These are phyloP conservation scores for Ceratocystiopsis minuta DNA, from an alignment of 2,329 filamentous ascomycete genomes.

Conservation along the genomic window DNA sequence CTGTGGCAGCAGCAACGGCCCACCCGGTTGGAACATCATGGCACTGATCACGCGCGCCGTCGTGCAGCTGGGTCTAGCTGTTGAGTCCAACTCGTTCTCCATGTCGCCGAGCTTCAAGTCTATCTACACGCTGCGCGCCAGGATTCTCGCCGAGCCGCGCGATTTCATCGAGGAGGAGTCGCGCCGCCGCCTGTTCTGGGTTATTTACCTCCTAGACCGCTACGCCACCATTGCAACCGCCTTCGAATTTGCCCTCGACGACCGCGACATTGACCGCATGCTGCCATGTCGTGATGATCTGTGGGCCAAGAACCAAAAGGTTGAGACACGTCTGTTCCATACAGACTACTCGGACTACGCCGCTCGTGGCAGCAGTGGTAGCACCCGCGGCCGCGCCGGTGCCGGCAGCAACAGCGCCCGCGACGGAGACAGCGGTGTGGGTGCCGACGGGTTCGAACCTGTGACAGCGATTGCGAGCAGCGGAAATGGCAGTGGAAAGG, in stretches of 20 bases:
- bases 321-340: conserved; percentile 71
- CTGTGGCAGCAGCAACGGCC: conserved; percentile 73
- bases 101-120: conserved; percentile 66
- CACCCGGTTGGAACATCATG: conserved; percentile 81
- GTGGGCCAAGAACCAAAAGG: conserved; percentile 65
- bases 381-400: neutral
- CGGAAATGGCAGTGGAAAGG: conserved; percentile 17
- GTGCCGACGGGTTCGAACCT: conserved; percentile 5
- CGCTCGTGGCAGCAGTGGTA: neutral
- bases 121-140: conserved; percentile 75
- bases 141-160: conserved; percentile 64
- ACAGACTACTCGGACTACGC: conserved; percentile 21
- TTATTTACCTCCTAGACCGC: conserved; percentile 77
- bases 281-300: conserved; percentile 76
- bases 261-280: conserved; percentile 75
- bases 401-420: conserved; percentile 3
- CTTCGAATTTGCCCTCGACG: conserved; percentile 78
- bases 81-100: conserved; percentile 63
- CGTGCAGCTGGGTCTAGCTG: conserved; percentile 70
- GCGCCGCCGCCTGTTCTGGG: conserved; percentile 74
- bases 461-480: neutral
- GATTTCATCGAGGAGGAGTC: conserved; percentile 86
- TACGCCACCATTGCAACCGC: conserved; percentile 84
- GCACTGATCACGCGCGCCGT: conserved; percentile 77
- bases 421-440: conserved; percentile 3